These are phyloP conservation scores for Adiantum capillusveneris DNA, from an alignment of 75 land plant species.

Conservation along the genomic window DNA sequence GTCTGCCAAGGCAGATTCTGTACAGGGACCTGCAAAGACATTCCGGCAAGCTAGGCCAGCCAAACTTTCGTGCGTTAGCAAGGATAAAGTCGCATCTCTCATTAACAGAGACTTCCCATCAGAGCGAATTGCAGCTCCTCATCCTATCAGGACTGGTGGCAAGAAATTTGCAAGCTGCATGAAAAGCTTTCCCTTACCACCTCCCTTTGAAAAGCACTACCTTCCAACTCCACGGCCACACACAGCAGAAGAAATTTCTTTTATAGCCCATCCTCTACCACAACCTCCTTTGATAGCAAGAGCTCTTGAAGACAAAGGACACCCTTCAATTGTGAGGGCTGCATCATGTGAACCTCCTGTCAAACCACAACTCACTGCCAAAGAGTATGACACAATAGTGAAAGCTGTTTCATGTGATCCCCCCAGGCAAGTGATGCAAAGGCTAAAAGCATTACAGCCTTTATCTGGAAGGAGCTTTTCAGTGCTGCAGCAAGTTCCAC, in stretches of 20 bases:
- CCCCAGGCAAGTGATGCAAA: too few species aligned
- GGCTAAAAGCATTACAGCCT: too few species aligned
- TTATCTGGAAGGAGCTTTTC: too few species aligned
- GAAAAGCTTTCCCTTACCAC: not conserved
- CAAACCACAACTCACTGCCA: too few species aligned
- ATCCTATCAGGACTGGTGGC: not conserved
- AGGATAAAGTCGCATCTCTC: not conserved
- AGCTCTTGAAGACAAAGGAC: not conserved
- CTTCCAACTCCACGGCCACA: not conserved
- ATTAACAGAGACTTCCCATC: not conserved
- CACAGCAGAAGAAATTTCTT: not conserved
- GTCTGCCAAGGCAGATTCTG: too few species aligned
- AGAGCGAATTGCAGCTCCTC: not conserved
- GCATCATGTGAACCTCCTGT: too few species aligned
- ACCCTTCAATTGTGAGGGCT: too few species aligned
- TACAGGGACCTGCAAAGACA: too few species aligned
- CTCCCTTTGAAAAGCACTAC: slow-evolving; percentile 1
- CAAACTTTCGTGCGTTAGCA: not conserved
- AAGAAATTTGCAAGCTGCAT: not conserved
- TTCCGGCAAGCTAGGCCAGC: too few species aligned
- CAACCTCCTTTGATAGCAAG: not conserved
- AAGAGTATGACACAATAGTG: too few species aligned
- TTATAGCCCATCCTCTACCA: slow-evolving; percentile 1
- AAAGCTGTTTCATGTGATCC: too few species aligned
- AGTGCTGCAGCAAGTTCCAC: too few species aligned